Evolutionary conservation across 345 rosid genomes (phyloP), one percentile per base, ranked within the genome.

Genomic region (Cochlearia excelsa): DNA sequence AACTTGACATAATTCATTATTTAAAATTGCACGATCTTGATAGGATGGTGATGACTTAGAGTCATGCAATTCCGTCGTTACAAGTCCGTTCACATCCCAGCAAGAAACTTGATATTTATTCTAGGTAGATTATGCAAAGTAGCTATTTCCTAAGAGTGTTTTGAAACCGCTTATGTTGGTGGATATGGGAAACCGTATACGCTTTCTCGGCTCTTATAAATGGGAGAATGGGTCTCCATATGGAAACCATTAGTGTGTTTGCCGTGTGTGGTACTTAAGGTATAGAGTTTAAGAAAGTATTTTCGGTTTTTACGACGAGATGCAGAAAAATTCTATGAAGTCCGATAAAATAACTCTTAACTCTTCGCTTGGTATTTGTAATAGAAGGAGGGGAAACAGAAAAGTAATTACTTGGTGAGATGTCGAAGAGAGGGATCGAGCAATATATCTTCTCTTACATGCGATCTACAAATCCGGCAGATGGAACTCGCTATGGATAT

Each of bases 191-290:
- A 43, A 92, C 90, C 2, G 96, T 92, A 23, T 92, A 81, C 63
- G 82, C 87, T 3, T 92, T 86, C 68, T 92, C 98, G 9, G 98
- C 98, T 45, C 38, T 92, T 27, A 83, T 92, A 40, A 86, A 95
- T 74, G 98, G 96, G 55, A 80, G 87, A 59, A 92, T 86, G 66
- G 93, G 94, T 7, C 74, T 77, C 26, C 60, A 79, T 30, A 47
- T 71, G 70, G 95, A 92, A 45, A 94, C 98, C 30, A 71, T 86
- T 38, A 61, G 74, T 9, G 95, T 92, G 70, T 86, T 92, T 48
- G 98, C 88, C 45, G 98, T 96, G 0, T 92, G 89, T 46, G 98
- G 87, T 26, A 92, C 86, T 74, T 93, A 95, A 4, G 97, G 97
- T 29, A 78, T 86, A 67, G 91, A 82, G 69, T 92, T 77, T 70